These are phyloP conservation scores for Lenzites betulinus DNA, from an alignment of 768 basidiomycete species.

Conservation along the genomic window DNA sequence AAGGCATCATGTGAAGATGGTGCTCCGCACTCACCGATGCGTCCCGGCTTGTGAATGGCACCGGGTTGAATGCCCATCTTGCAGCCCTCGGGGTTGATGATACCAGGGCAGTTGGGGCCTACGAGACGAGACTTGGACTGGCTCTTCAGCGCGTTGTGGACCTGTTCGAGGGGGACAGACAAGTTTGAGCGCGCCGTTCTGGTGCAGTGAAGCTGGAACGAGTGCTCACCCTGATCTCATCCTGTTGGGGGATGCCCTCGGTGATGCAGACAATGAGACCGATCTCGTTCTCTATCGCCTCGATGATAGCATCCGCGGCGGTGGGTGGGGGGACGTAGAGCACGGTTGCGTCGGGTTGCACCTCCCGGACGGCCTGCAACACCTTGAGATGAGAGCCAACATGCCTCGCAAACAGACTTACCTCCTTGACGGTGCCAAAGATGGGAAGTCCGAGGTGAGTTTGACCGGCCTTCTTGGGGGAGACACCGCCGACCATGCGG, in stretches of 20 bases:
- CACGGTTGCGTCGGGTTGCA: conserved; percentile 89
- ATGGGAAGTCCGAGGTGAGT: conserved; percentile 95
- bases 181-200: not conserved
- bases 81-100: conserved; percentile 96
- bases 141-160: conserved; percentile 90
- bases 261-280: conserved; percentile 97
- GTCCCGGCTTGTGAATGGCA: conserved; percentile 95
- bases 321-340: conserved; percentile 98
- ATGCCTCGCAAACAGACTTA: conserved; percentile 30
- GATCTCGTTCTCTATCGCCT: conserved; percentile 98
- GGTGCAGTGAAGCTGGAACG: not conserved
- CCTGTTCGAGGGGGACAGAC: conserved; percentile 44
- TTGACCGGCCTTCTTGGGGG: conserved; percentile 94
- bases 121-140: conserved; percentile 96
- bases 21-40: conserved; percentile 66
- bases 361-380: conserved; percentile 79
- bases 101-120: conserved; percentile 98
- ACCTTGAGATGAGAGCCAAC: conserved; percentile 5
- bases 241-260: conserved; percentile 96
- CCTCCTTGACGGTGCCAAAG: conserved; percentile 90
- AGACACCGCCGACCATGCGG: conserved; percentile 97
- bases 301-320: conserved; percentile 96
- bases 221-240: conserved; percentile 81
- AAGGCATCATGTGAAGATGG: not conserved
- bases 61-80: conserved; percentile 99